These are phyloP conservation scores for Flaveria sonorensis DNA, from an alignment of 129 eudicot species.

Conservation along the genomic window DNA sequence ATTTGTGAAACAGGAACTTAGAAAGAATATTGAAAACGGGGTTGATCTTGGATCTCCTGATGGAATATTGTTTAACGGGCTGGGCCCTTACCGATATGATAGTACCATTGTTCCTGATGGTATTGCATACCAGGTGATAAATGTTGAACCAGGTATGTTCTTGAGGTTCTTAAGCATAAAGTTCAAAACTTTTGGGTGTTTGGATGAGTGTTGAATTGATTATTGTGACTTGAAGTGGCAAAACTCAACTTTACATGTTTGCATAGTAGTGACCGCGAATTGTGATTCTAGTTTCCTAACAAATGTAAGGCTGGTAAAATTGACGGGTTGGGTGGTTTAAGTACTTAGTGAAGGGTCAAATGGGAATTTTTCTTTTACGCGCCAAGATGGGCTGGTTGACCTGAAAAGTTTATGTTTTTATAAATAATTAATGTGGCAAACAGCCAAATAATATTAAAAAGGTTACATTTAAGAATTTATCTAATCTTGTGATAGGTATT, in stretches of 20 bases:
- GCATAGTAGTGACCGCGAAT: no score
- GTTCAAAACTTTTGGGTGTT: slow-evolving; percentile 8
- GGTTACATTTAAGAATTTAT: neutral
- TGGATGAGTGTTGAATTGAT: neutral
- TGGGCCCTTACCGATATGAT: slow-evolving; percentile 88
- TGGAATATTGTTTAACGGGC: slow-evolving; percentile 80
- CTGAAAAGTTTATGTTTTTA: neutral
- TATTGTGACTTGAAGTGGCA: neutral
- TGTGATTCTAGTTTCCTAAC: neutral
- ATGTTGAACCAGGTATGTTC: slow-evolving; percentile 85
- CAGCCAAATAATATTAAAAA: neutral
- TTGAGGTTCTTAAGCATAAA: slow-evolving; percentile 22
- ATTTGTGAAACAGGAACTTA: slow-evolving; percentile 63
- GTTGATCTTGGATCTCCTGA: slow-evolving; percentile 81
- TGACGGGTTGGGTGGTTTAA: neutral
- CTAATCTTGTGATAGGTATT: neutral
- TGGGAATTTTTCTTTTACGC: neutral
- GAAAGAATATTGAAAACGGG: slow-evolving; percentile 72
- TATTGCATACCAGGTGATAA: slow-evolving; percentile 57
- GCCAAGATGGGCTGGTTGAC: neutral
- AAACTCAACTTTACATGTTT: neutral
- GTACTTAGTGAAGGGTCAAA: neutral
- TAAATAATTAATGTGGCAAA: neutral
- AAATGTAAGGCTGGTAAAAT: no score
- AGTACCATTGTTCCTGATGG: slow-evolving; percentile 58